Conservation (phyloP, 129 eudicot species). For the Centaurea solstitialis region DNA sequence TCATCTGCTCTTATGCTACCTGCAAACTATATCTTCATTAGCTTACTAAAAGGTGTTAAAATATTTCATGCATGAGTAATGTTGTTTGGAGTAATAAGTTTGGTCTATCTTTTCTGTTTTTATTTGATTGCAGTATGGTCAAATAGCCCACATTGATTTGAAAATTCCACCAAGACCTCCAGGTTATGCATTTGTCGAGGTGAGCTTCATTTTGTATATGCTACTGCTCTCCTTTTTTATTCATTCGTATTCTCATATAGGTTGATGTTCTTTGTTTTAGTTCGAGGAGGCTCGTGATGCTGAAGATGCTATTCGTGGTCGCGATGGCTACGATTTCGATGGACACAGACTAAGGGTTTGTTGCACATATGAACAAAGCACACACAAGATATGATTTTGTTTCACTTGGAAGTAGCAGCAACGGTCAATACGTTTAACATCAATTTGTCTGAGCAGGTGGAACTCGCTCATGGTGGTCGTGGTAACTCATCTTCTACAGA, state of each 20-base stretch:
- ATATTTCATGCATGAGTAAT: background rate
- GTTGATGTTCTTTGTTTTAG: conserved; percentile 23
- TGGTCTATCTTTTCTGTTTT: conserved; percentile 9
- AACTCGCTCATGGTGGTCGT: conserved; percentile 92
- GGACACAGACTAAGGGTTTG: conserved; percentile 81
- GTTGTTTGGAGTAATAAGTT: background rate
- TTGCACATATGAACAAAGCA: conserved; percentile 26
- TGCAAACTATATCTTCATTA: background rate
- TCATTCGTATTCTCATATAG: background rate
- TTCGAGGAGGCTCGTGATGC: conserved; percentile 93
- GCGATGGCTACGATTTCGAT: conserved; percentile 93
- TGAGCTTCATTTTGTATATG: conserved; percentile 29
- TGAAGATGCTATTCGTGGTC: conserved; percentile 86
- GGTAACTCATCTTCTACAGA: conserved; percentile 70
- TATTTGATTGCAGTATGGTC: conserved; percentile 71
- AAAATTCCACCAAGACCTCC: conserved; percentile 94
- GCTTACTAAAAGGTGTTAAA: background rate
- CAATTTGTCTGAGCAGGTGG: conserved; percentile 52
- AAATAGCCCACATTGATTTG: conserved; percentile 75
- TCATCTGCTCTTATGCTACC: background rate
- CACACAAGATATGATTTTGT: conserved; percentile 1
- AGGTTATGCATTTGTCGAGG: conserved; percentile 93
- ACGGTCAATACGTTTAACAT: background rate
- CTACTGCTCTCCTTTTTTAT: background rate
- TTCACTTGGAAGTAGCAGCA: background rate